Base-by-base conservation (phyloP, 371 early-diverging fungal species). In the Syncephalastrum sp. region DNA sequence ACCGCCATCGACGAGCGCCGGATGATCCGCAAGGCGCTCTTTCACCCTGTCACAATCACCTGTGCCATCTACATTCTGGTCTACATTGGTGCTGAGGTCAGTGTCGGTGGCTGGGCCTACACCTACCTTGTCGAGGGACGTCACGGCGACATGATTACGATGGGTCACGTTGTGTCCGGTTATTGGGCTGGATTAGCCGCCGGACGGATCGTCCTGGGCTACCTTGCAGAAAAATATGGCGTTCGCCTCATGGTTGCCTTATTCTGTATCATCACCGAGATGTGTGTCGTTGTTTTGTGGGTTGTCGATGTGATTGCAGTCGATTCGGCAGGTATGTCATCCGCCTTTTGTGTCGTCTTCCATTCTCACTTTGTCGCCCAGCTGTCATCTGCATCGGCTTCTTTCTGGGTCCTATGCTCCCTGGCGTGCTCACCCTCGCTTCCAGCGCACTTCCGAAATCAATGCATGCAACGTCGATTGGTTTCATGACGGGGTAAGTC, bases 161-260 rank as follows among this genome's bases (percentile, higher is more conserved):
- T 67, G 68, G 63, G 57, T 42, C 56, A 56, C 41, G 63, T 63
- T 12, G 57, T 59, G 50, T 59, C 68, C 10, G 68, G 63, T 42
- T 67, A 67, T 50, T 67, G 68, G 68, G 68, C 55, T 8, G 68
- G 68, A n/a, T 47, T 67, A 4, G 58, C 60, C 42, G 56, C 56
- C 19, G 68, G 68, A 17, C 56, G 68, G 13, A n/a, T 67, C 16
- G 41, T 63, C 13, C 51, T 67, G 24, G 68, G 68, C 2, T 63
- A 57, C 12, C 43, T 67, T 24, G 56, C 68, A 8, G 68, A 57
- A 21, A 54, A 25, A 23, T 57, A 47, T 44, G 68, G 68, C 8
- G 68, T 63, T n/a, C 59, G 60, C 23, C 29, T 47, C 12, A 63
- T 53, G 53, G 44, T 67, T 24, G 49, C 57, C 3, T 21, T 63